A percentile compares a stretch with the other conserved stretches of the same genome.
phyloP scores from a whole-genome alignment of 345 rosid genomes.

The Camelina laxa region DNA sequence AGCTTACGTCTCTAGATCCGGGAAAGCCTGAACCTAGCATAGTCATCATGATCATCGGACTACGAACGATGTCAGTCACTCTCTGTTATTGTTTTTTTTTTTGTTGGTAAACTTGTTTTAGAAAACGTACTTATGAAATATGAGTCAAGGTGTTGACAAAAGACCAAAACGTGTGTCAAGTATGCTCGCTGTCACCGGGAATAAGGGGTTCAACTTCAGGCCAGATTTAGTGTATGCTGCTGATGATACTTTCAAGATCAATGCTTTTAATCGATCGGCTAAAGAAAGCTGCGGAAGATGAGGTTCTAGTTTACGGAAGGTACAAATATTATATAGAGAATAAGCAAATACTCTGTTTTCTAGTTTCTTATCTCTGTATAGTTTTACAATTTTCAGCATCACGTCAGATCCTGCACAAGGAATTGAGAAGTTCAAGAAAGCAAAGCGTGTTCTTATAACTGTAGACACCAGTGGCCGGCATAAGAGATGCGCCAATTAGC shows the following conservation, averaged over 20 bases:
- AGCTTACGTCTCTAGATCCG: not conserved
- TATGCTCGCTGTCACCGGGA: not conserved
- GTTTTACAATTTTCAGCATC: no score
- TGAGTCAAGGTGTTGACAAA: not conserved
- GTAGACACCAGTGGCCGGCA: no score
- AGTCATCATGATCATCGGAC: not conserved
- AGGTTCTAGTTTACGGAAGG: not conserved
- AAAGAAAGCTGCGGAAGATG: not conserved
- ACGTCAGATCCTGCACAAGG: no score
- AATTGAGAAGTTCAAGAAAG: no score
- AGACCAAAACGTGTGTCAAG: not conserved
- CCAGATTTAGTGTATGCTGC: not conserved
- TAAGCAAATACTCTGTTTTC: not conserved
- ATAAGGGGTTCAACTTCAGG: not conserved
- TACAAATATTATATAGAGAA: not conserved
- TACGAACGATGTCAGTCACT: not conserved
- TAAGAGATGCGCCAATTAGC: no score
- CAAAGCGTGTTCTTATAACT: no score
- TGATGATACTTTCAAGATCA: not conserved
- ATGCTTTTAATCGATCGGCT: not conserved
- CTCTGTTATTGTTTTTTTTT: not conserved
- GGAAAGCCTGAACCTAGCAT: not conserved
- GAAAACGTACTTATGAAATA: not conserved
- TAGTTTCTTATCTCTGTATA: no score
- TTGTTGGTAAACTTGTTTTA: no score